Conservation (phyloP, 2,329 filamentous ascomycete genomes). For the Ustulina deusta region DNA sequence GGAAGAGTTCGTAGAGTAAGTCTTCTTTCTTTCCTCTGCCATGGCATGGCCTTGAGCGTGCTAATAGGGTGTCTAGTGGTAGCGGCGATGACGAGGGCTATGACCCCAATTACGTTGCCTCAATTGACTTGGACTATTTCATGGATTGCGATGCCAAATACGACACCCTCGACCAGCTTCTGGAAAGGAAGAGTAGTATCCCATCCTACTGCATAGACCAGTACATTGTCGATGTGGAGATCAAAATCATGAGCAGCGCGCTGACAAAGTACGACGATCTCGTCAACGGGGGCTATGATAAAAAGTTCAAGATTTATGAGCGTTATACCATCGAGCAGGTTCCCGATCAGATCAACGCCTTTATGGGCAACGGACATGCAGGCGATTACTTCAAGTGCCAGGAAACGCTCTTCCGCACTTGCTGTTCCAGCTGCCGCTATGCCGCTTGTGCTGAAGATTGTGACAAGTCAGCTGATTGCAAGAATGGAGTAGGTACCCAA, state of each 20-base stretch:
- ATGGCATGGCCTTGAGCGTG: too few species aligned
- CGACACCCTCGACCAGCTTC: constrained; percentile 19
- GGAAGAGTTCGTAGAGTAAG: constrained; percentile 39
- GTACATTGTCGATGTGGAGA: constrained; percentile 32
- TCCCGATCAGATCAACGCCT: constrained; percentile 31
- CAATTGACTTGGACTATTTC: constrained; percentile 21
- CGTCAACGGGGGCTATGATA: constrained; percentile 43
- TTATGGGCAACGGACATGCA: constrained; percentile 38
- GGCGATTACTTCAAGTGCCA: constrained; percentile 41
- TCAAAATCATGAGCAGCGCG: constrained; percentile 21
- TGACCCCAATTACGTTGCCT: constrained; percentile 26
- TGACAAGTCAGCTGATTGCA: constrained; percentile 30
- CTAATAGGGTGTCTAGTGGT: constrained; percentile 15
- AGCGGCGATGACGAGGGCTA: constrained; percentile 19
- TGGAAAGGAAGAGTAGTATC: constrained; percentile 2
- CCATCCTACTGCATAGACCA: constrained; percentile 28
- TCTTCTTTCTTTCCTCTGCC: background rate
- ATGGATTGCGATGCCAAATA: constrained; percentile 9
- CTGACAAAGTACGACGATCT: constrained; percentile 39
- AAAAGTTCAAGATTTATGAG: constrained; percentile 43
- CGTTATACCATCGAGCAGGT: constrained; percentile 32
- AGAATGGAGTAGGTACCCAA: constrained; percentile 6
- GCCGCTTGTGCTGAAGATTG: constrained; percentile 12
- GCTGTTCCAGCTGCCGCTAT: constrained; percentile 30
- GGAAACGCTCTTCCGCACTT: constrained; percentile 21